Evolutionary conservation across 306 rosid species (phyloP).

Genomic region (Castanea crenata): DNA sequence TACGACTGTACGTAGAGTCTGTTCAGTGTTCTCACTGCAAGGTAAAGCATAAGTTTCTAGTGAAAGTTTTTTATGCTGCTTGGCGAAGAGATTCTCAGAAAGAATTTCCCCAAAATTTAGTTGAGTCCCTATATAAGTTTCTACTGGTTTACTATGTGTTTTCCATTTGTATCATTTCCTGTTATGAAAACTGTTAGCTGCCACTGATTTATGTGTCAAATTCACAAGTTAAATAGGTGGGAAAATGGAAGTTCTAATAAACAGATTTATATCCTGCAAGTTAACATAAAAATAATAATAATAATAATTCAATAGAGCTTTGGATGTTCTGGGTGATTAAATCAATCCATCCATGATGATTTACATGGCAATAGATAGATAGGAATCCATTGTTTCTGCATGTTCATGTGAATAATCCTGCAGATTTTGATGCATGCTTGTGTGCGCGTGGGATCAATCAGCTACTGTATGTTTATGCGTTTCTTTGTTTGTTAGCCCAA

Average conservation of each 20-base stretch:
- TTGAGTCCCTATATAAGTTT: conserved; percentile 6
- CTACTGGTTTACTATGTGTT: not conserved
- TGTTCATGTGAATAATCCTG: not conserved
- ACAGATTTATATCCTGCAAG: not conserved
- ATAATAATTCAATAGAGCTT: not conserved
- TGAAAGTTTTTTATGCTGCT: not conserved
- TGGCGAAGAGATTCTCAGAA: not conserved
- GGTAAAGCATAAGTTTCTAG: conserved; percentile 10
- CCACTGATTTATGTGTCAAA: not conserved
- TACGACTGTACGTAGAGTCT: not conserved
- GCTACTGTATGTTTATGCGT: too few species aligned
- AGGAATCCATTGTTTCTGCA: not conserved
- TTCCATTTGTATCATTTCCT: not conserved
- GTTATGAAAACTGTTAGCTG: not conserved
- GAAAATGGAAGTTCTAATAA: not conserved
- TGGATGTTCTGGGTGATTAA: not conserved
- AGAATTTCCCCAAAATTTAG: not conserved
- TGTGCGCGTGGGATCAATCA: too few species aligned
- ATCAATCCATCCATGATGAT: not conserved
- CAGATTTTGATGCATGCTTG: not conserved
- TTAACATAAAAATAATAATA: not conserved
- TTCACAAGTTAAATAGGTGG: not conserved
- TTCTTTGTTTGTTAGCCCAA: too few species aligned
- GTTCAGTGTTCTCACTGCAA: conserved; percentile 7
- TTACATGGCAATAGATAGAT: not conserved